Percentiles rank a stretch among this genome's conserved stretches.
Evolutionary conservation across 139 green algal species (phyloP).

Genomic region (Auxenochlorella protothecoides): DNA sequence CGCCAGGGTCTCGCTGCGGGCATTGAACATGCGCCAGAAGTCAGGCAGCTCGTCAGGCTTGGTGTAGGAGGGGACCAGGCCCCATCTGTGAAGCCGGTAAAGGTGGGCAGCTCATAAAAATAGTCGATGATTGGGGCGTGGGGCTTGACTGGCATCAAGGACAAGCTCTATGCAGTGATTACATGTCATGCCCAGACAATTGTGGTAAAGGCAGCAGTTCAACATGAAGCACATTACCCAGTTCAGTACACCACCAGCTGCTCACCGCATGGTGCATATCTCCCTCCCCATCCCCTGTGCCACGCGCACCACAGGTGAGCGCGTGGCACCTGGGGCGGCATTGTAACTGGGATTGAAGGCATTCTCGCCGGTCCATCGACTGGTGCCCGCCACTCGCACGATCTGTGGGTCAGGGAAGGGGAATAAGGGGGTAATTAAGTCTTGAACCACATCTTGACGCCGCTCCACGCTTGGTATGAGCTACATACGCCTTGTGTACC

Average conservation of each 20-base stretch:
- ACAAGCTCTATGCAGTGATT: background rate
- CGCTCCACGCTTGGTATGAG: too few species aligned
- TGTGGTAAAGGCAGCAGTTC: background rate
- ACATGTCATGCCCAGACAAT: background rate
- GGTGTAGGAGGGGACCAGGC: conserved; percentile 65
- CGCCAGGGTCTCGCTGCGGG: conserved; percentile 39
- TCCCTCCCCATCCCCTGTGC: conserved; percentile 11
- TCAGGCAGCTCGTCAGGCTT: conserved; percentile 42
- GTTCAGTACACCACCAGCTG: background rate
- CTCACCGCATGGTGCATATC: conserved; percentile 54
- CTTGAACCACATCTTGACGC: background rate
- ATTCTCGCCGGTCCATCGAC: background rate
- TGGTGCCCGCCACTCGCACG: background rate
- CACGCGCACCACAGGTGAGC: conserved; percentile 26
- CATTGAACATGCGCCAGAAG: conserved; percentile 62
- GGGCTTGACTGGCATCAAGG: too few species aligned
- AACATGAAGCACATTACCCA: background rate
- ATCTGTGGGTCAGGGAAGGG: background rate
- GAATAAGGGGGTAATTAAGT: background rate
- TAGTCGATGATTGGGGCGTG: too few species aligned
- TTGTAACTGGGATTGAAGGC: conserved; percentile 30
- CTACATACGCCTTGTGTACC: background rate
- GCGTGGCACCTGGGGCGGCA: conserved; percentile 22
- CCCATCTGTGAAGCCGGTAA: conserved; percentile 46
- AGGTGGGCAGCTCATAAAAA: background rate